Conservation (phyloP, 2,329 filamentous ascomycete genomes). For the Neoscytalidium dimidiatum region DNA sequence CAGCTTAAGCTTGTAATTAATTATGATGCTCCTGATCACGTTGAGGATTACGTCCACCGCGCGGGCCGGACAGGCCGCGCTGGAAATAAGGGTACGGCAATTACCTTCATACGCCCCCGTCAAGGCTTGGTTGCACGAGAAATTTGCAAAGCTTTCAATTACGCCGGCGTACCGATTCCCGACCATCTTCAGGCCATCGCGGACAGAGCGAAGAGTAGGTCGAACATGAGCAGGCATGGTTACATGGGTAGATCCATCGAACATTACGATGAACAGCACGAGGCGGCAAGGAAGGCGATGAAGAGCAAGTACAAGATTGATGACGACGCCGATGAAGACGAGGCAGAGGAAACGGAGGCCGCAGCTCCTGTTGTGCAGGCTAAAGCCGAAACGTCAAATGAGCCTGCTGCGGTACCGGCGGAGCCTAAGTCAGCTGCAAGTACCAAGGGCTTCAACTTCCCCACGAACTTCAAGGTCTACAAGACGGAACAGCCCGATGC, state of each 20-base stretch:
- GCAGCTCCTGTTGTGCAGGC: slow-evolving; percentile 60
- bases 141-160: slow-evolving; percentile 86
- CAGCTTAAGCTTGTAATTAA: slow-evolving; percentile 95
- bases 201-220: slow-evolving; percentile 89
- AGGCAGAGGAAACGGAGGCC: slow-evolving; percentile 67
- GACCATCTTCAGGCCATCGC: slow-evolving; percentile 64
- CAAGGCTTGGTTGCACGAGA: slow-evolving; percentile 90
- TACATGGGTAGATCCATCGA: slow-evolving; percentile 96
- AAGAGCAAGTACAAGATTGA: slow-evolving; percentile 69
- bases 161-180: slow-evolving; percentile 83
- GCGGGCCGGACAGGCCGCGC: slow-evolving; percentile 92
- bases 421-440: slow-evolving; percentile 24
- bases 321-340: slow-evolving; percentile 73
- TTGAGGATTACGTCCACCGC: slow-evolving; percentile 96
- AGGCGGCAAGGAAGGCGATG: slow-evolving; percentile 82
- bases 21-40: slow-evolving; percentile 88
- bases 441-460: slow-evolving; percentile 48
- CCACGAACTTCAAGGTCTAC: slow-evolving; percentile 72
- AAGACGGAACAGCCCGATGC: slow-evolving; percentile 62
- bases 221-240: slow-evolving; percentile 78
- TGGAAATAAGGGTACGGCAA: slow-evolving; percentile 89
- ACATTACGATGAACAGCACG: slow-evolving; percentile 85
- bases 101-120: slow-evolving; percentile 89
- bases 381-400: slow-evolving; percentile 51
- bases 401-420: slow-evolving; percentile 19